Evolutionary conservation across 2,329 filamentous ascomycete genomes (phyloP).

Genomic region (Cladorrhinum sp.): DNA sequence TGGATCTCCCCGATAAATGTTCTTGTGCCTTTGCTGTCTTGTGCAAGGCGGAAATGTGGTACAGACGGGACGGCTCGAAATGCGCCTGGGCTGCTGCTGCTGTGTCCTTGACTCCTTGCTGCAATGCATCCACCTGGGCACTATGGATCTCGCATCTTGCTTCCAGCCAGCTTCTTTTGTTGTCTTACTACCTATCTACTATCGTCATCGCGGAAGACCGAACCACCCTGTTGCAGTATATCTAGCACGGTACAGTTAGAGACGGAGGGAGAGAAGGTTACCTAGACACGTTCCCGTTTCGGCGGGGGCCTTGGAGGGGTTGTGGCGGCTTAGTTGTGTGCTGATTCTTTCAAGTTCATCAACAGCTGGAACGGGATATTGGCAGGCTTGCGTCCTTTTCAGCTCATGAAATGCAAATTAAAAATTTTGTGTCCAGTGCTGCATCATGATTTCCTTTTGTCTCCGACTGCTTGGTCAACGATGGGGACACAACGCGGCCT

Average conservation of each 20-base stretch:
- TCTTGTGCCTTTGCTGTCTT: background rate
- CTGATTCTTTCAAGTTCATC: background rate
- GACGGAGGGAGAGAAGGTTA: constrained; percentile 5
- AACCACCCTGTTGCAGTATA: background rate
- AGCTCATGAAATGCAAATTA: background rate
- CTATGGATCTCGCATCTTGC: background rate
- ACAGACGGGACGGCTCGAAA: background rate
- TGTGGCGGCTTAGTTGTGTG: background rate
- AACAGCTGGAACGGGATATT: background rate
- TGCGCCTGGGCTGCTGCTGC: background rate
- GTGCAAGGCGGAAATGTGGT: background rate
- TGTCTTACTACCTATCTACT: background rate
- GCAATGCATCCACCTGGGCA: background rate
- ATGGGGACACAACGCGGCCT: constrained; percentile 1
- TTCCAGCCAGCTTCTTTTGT: background rate
- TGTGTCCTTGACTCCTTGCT: background rate
- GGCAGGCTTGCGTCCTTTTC: background rate
- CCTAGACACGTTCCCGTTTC: constrained; percentile 14
- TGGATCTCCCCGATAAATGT: background rate
- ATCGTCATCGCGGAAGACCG: background rate
- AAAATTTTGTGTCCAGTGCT: constrained; percentile 4
- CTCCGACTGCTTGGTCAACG: constrained; percentile 10
- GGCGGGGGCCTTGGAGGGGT: background rate
- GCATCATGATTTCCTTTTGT: constrained; percentile 4
- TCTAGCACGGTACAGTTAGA: background rate